Evolutionary conservation across 2,329 filamentous ascomycete genomes (phyloP), one percentile per base, ranked within the genome.

Genomic region (Aquanectria penicillioides): DNA sequence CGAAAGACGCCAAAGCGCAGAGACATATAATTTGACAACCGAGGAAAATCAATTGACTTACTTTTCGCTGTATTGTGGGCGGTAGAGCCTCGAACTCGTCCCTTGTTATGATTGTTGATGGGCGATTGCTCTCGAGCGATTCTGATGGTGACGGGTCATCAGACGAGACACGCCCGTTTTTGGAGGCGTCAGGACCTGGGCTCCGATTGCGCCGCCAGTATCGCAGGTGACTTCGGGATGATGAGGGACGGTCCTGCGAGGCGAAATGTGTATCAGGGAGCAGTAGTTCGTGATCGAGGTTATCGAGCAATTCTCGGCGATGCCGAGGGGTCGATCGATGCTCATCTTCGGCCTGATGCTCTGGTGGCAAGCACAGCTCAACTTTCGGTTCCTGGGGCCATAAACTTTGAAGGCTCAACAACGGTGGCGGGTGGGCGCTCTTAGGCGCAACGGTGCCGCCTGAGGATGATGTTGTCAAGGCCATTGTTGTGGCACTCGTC

Each of bases 11-110:
- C 36, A 15, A 23, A 44, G 34, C 28, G 40, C n/a, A 31, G 23
- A 37, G 34, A 46, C 33, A 46, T 10, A 17, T 43, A 11, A 11
- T 18, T 6, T 34, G 18, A 43, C 5, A 22, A 33, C 6, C 26
- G 36, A 52, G n/a, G 22, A 53, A 43, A 36, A 18, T 23, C 11
- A n/a, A 18, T 11, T 15, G 54, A 77, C 83, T 78, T 75, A 87
- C 84, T 77, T 87, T 87, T 73, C 84, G 78, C 68, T 82, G 78
- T 50, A 87, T 78, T 13, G 83, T 82, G 20, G 81, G 81, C 17
- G 84, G 84, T 10, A 86, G 74, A 34, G 80, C 78, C 63, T 85
- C 81, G 58, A 84, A 85, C 49, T 78, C 75, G 26, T 75, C 69
- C 59, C 65, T 75, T 2, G 77, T 77, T 62, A 77, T 75, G 18